Base-by-base conservation (phyloP, 2,329 filamentous ascomycete genomes). In the Penicillium hordei region DNA sequence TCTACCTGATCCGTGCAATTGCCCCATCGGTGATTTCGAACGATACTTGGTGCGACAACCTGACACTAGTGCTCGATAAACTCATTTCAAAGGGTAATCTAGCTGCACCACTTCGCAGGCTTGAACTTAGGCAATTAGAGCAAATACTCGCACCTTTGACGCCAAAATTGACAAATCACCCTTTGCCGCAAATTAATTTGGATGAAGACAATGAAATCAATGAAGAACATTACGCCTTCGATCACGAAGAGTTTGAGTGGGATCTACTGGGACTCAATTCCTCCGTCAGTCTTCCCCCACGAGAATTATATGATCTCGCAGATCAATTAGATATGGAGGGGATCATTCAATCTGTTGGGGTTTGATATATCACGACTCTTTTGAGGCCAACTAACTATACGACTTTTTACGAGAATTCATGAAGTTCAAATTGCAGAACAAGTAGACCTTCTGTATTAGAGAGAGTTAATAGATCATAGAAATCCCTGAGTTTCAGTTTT, bases 61-160 rank as follows among this genome's bases (percentile, higher is more conserved):
- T 75, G 3, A 60, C 65, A 6, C 70, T 72, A 29, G 71, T 78
- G 3, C 63, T 78, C 0, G 75, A 77, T 42, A 75, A 70, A 12
- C 65, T 78, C 21, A 74, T 76, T 6, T 52, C 67, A 0, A 76
- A 76, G 27, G 75, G 75, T 0, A 78, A 73, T 48, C 52, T 76
- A 0, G 72, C 75, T 0, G 75, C 76, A 3, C 75, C 74, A 0
- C 55, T 78, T 0, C 66, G 76, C 2, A 74, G 71, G 36, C 67
- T 71, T 1, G 76, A 78, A 17, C 66, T 78, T 1, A 66, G 65
- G n/a, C 75, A 75, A 40, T 60, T 77, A 4, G 75, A 77, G 39
- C 70, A 73, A 4, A 75, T 73, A 23, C 57, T 76, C 43, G 70
- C 70, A 25, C 72, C 70, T 3, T 59, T 75, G 3, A 76, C 72